Evolutionary conservation across 1,139 yeast species (phyloP), one percentile per base, ranked within the genome.

Genomic region (Groenewaldozyma sp.): DNA sequence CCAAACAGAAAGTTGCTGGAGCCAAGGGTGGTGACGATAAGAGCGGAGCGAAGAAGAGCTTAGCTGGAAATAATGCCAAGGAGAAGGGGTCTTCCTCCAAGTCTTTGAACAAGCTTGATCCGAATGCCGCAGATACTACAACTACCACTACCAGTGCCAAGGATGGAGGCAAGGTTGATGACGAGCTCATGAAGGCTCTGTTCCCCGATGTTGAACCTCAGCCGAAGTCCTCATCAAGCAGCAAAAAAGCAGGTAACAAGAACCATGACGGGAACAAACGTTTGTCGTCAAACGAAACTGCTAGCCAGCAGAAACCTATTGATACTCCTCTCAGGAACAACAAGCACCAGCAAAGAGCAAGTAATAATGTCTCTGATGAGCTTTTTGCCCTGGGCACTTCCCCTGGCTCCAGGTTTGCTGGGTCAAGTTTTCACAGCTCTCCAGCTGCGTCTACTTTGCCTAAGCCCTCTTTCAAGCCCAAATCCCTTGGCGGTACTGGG

Each of bases 371-470:
- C 22, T 17, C 22, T 6, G 34, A 20, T 16, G 41, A 35, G 16
- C n/a, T n/a, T n/a, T n/a, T n/a, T n/a, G n/a, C n/a, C n/a, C 14
- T 21, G 3, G 11, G 29, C 3, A 21, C 26, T 28, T 31, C 42
- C 2, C 36, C 37, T 17, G 50, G 45, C 13, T 36, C 40, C 1
- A 47, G 44, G 28, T 61, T 54, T 50, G 67, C 69, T 4, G 70
- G 70, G 5, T 63, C 68, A 14, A 60, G 64, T 20, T 66, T 66
- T 50, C 63, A 63, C 37, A 51, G 63, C 3, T 64, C 71, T 2
- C 71, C 71, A 4, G 70, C 67, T 4, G 64, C 71, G 1, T 58
- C 65, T n/a, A 52, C 66, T 11, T 51, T 66, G 17, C 71, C 71
- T n/a, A 55, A 60, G 31, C 70, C 70, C 9, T 49, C 50, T 27